phyloP scores from a whole-genome alignment of 495 filamentous ascomycete genomes.

The Amphirosellinia nigrospora region DNA sequence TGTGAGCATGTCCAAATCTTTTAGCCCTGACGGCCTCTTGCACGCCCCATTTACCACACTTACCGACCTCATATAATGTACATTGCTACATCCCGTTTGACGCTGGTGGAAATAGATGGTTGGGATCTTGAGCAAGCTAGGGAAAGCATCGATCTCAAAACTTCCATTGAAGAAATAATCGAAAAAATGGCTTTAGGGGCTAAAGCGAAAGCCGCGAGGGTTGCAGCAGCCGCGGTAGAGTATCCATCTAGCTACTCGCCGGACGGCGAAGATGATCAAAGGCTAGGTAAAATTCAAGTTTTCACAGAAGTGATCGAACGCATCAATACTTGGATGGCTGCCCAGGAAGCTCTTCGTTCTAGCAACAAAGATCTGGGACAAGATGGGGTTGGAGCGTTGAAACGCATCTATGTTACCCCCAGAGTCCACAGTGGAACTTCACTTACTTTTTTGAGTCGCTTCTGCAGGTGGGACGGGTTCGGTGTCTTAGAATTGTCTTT shows the following conservation, averaged over 20 bases:
- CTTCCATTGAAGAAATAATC: conserved; percentile 29
- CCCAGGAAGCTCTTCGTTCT: background rate
- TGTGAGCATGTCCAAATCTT: conserved; percentile 19
- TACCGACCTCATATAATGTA: conserved; percentile 37
- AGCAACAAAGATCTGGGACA: background rate
- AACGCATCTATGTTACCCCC: background rate
- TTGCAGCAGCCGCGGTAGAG: conserved; percentile 25
- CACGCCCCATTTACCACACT: conserved; percentile 31
- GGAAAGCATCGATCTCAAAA: conserved; percentile 30
- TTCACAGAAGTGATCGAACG: background rate
- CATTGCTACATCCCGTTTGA: conserved; percentile 35
- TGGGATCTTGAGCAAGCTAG: conserved; percentile 38
- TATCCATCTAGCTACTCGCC: conserved; percentile 20
- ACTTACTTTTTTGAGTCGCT: conserved; percentile 23
- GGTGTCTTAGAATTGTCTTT: background rate
- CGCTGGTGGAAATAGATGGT: conserved; percentile 34
- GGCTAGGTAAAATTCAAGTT: conserved; percentile 10
- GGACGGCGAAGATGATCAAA: conserved; percentile 29
- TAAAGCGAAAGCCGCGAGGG: conserved; percentile 22
- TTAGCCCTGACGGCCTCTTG: conserved; percentile 32
- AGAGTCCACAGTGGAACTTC: conserved; percentile 18
- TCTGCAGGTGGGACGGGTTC: background rate
- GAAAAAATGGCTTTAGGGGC: conserved; percentile 16
- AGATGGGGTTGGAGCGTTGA: background rate
- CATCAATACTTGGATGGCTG: conserved; percentile 6